Conservation (phyloP, 768 basidiomycete genomes). For the Tricholoma bakamatsutake region DNA sequence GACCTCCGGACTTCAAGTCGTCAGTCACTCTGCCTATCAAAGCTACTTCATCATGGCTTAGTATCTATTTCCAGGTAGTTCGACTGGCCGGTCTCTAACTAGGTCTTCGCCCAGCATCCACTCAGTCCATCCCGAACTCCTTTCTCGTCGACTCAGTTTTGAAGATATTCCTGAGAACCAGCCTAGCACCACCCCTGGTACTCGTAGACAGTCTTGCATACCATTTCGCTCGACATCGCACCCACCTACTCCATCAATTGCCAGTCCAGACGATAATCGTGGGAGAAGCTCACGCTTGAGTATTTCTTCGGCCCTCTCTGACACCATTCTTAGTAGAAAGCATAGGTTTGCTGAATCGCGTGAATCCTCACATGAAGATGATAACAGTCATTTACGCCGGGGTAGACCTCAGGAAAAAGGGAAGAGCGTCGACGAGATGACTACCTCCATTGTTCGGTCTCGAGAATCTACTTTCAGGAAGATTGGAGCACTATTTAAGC, state of each 20-base stretch:
- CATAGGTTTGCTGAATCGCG: constrained; percentile 8
- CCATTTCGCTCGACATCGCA: constrained; percentile 3
- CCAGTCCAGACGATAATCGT: constrained; percentile 7
- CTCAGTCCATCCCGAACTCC: constrained; percentile 15
- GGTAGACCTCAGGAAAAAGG: constrained; percentile 32
- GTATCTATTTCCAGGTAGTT: constrained; percentile 7
- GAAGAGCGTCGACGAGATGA: constrained; percentile 5
- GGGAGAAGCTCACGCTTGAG: constrained; percentile 40
- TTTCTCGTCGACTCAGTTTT: constrained; percentile 36
- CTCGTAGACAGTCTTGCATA: constrained; percentile 5
- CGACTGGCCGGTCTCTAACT: background rate
- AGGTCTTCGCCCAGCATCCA: constrained; percentile 13
- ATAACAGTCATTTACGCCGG: constrained; percentile 18
- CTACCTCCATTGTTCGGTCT: constrained; percentile 7
- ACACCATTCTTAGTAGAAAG: constrained; percentile 38
- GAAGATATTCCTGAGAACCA: constrained; percentile 35
- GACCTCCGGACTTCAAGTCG: constrained; percentile 18
- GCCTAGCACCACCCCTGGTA: constrained; percentile 11
- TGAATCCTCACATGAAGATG: constrained; percentile 15
- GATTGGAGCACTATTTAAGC: constrained; percentile 34
- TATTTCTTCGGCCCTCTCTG: constrained; percentile 41
- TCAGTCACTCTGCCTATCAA: constrained; percentile 7
- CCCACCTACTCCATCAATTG: constrained; percentile 1
- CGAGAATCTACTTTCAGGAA: constrained; percentile 27
- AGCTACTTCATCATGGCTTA: background rate